Conservation (phyloP, 768 basidiomycete species). For the Boletus barrowsii region DNA sequence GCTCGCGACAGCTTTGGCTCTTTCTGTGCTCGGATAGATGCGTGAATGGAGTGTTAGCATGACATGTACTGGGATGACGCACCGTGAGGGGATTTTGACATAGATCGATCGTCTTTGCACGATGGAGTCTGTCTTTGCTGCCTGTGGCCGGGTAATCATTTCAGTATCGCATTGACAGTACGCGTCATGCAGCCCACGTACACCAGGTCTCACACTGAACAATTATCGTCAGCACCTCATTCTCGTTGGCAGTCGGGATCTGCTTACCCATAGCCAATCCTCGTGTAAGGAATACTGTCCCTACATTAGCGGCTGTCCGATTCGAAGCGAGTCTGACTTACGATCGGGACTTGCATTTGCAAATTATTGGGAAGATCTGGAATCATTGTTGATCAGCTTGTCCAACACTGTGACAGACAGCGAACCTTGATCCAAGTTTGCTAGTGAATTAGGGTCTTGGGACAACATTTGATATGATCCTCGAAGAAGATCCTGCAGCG, state of each 20-base stretch:
- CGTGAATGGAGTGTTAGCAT: not conserved
- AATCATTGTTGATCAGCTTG: not conserved
- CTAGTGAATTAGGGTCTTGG: conserved; percentile 89
- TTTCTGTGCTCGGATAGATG: conserved; percentile 55
- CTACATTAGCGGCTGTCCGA: not conserved
- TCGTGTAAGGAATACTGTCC: conserved; percentile 78
- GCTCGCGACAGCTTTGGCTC: conserved; percentile 94
- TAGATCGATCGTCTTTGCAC: conserved; percentile 88
- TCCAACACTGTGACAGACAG: not conserved
- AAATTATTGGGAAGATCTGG: conserved; percentile 94
- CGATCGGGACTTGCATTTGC: conserved; percentile 89
- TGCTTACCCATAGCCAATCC: conserved; percentile 92
- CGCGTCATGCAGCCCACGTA: conserved; percentile 34
- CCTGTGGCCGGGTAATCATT: conserved; percentile 37
- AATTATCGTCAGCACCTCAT: conserved; percentile 3
- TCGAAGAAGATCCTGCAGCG: conserved; percentile 72
- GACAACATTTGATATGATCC: conserved; percentile 93
- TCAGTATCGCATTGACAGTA: not conserved
- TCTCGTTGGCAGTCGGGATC: not conserved
- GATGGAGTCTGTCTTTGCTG: conserved; percentile 77
- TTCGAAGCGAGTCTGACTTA: conserved; percentile 41
- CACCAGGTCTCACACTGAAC: conserved; percentile 97
- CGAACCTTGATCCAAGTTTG: conserved; percentile 90
- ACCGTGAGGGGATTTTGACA: conserved; percentile 97
- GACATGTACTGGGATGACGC: conserved; percentile 21